Percentiles rank a stretch among this genome's conserved stretches.
Evolutionary conservation across 805 yeast species (phyloP).

Genomic region (baker's yeast (Saccharomyces cerevisiae)): DNA sequence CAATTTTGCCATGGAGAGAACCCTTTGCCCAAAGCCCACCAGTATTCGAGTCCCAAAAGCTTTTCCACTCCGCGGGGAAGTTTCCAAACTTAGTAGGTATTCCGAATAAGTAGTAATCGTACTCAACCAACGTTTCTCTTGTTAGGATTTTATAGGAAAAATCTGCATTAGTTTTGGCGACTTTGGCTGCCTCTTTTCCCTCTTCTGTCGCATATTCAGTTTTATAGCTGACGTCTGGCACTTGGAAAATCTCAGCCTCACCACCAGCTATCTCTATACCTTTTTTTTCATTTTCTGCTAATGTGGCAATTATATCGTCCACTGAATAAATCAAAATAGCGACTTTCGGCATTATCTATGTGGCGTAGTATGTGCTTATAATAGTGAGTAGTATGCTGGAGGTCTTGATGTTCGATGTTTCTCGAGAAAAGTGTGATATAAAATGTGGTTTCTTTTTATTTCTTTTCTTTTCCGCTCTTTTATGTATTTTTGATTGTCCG

Average conservation of each 20-base stretch:
- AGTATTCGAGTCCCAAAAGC: constrained; percentile 62
- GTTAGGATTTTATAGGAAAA: constrained; percentile 49
- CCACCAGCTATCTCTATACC: constrained; percentile 70
- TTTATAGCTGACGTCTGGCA: constrained; percentile 66
- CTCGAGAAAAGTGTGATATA: not conserved
- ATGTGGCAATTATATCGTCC: constrained; percentile 65
- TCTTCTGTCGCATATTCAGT: constrained; percentile 4
- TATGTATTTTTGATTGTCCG: not conserved
- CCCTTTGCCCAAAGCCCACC: constrained; percentile 77
- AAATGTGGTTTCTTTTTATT: not conserved
- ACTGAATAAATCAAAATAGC: constrained; percentile 75
- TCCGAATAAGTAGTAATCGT: constrained; percentile 81
- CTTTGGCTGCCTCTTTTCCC: constrained; percentile 47
- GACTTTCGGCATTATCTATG: constrained; percentile 34
- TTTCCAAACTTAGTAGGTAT: constrained; percentile 81
- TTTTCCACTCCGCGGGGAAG: constrained; percentile 67
- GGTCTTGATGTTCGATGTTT: not conserved
- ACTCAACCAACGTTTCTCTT: constrained; percentile 45
- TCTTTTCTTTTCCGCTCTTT: not conserved
- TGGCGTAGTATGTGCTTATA: not conserved
- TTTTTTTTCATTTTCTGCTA: constrained; percentile 60
- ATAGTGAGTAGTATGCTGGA: not conserved
- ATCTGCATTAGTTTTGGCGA: constrained; percentile 30
- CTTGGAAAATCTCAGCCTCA: constrained; percentile 62
- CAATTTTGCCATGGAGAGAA: constrained; percentile 63